Base-by-base conservation (phyloP, 2,329 filamentous ascomycete genomes). In the Cytospora mali region DNA sequence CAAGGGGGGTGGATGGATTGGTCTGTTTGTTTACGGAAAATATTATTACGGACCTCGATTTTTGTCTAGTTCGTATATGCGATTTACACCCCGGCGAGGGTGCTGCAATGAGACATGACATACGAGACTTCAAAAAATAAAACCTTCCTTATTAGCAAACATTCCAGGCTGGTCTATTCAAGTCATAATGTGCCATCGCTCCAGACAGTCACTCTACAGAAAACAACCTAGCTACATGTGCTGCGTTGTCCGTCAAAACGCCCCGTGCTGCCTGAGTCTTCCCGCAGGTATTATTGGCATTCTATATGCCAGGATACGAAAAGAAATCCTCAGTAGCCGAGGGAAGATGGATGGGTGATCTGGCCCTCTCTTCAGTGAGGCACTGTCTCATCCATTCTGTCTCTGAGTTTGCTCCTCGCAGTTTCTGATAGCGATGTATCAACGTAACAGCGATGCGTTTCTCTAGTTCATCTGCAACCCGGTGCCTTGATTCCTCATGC, bases 401-500 rank as follows among this genome's bases (percentile, higher is more conserved):
- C 16, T 5, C 14, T 4, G 14, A 6, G 14, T 6, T 16, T 7
- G 7, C 14, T 18, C 13, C 6, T 18, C 16, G 35, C 16, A 16
- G 35, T 6, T 16, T 6, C 18, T 18, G 35, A n/a, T 39, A 4
- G 14, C 35, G 14, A 39, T 16, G 35, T 16, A 39, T 39, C 35
- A 7, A 33, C 31, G 14, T 13, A 39, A 39, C 16, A 39, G 14
- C 25, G 23, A 14, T 21, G 27, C 31, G 11, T 3, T 18, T 18
- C 10, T 11, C 55, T n/a, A 1, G 4, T 13, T 21, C 23, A 21
- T 6, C 54, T 55, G 25, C 21, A 25, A 13, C 21, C 27, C n/a
- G 23, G 14, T 21, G 9, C 35, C 35, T 7, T 18, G n/a, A 7
- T 39, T 11, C 4, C 59, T 69, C 67, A 78, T 35, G 76, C 78